phyloP scores from a whole-genome alignment of 192 early-diverging fungal genomes.

The Chytriomyces sp. region DNA sequence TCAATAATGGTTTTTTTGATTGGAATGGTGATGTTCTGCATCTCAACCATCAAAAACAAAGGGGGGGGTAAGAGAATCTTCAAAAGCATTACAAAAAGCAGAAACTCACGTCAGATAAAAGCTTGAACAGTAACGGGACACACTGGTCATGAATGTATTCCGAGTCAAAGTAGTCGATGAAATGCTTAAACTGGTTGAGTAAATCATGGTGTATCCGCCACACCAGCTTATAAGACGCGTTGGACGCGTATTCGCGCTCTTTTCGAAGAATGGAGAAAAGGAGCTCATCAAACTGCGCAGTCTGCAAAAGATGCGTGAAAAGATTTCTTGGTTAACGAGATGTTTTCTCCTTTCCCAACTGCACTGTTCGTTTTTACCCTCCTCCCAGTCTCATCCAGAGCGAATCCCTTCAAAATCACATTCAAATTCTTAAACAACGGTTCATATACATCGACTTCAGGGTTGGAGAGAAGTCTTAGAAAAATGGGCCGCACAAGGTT shows the following conservation, averaged over 20 bases:
- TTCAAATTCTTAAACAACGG: slow-evolving; percentile 42
- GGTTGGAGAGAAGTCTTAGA: slow-evolving; percentile 40
- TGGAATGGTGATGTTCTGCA: slow-evolving; percentile 50
- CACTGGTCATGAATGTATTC: slow-evolving; percentile 54
- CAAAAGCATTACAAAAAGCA: background rate
- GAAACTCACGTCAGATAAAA: slow-evolving; percentile 47
- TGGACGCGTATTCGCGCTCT: slow-evolving; percentile 53
- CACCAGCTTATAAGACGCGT: slow-evolving; percentile 29
- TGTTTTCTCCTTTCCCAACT: background rate
- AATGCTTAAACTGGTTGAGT: slow-evolving; percentile 46
- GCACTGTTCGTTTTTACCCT: background rate
- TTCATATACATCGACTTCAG: slow-evolving; percentile 43
- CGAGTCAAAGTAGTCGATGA: slow-evolving; percentile 54
- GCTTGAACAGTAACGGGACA: slow-evolving; percentile 52
- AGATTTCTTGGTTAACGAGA: background rate
- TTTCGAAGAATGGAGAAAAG: slow-evolving; percentile 50
- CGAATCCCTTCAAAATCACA: slow-evolving; percentile 38
- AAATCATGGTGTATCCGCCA: slow-evolving; percentile 54
- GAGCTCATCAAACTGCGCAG: slow-evolving; percentile 46
- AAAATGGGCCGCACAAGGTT: slow-evolving; percentile 40
- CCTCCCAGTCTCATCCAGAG: slow-evolving; percentile 35
- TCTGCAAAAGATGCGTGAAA: slow-evolving; percentile 8
- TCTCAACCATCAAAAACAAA: background rate
- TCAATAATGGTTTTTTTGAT: slow-evolving; percentile 50
- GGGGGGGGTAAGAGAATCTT: background rate